Conservation (phyloP, 495 filamentous ascomycete genomes). For the Daldinia bambusicola region DNA sequence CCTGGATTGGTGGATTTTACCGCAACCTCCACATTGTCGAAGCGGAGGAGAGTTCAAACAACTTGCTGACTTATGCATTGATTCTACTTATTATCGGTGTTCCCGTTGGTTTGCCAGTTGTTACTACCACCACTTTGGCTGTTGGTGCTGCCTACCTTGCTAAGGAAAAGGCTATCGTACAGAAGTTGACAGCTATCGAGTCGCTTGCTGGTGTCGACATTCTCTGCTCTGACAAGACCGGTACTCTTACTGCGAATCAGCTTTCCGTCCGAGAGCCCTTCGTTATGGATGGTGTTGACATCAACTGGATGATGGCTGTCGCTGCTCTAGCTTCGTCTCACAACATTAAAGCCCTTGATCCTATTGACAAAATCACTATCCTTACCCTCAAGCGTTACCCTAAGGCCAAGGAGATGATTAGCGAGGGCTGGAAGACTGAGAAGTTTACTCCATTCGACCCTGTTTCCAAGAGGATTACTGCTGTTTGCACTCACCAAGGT, state of each 20-base stretch:
- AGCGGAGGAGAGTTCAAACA: constrained; percentile 47
- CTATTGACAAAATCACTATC: constrained; percentile 91
- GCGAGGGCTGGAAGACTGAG: constrained; percentile 73
- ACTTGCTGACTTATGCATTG: constrained; percentile 81
- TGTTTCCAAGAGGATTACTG: constrained; percentile 90
- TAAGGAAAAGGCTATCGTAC: constrained; percentile 94
- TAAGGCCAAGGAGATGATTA: constrained; percentile 74
- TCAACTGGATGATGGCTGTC: constrained; percentile 85
- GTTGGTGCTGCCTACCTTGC: constrained; percentile 93
- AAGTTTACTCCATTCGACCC: constrained; percentile 90
- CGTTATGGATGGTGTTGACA: constrained; percentile 77
- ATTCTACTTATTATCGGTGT: constrained; percentile 92
- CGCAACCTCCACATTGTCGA: constrained; percentile 75
- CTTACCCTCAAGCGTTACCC: constrained; percentile 81
- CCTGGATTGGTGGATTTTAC: constrained; percentile 87
- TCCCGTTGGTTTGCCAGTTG: constrained; percentile 92
- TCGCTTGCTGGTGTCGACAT: constrained; percentile 96
- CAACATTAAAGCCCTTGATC: constrained; percentile 91
- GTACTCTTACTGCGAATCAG: constrained; percentile 92
- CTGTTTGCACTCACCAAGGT: constrained; percentile 77
- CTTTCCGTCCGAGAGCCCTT: constrained; percentile 85
- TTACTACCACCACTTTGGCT: constrained; percentile 95
- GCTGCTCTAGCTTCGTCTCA: constrained; percentile 88
- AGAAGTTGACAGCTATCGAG: constrained; percentile 95
- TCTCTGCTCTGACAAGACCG: constrained; percentile 96